A percentile compares a stretch with the other conserved stretches of the same genome.
These are phyloP conservation scores for Penicillium lividum DNA, from an alignment of 495 filamentous ascomycete genomes.

Conservation along the genomic window DNA sequence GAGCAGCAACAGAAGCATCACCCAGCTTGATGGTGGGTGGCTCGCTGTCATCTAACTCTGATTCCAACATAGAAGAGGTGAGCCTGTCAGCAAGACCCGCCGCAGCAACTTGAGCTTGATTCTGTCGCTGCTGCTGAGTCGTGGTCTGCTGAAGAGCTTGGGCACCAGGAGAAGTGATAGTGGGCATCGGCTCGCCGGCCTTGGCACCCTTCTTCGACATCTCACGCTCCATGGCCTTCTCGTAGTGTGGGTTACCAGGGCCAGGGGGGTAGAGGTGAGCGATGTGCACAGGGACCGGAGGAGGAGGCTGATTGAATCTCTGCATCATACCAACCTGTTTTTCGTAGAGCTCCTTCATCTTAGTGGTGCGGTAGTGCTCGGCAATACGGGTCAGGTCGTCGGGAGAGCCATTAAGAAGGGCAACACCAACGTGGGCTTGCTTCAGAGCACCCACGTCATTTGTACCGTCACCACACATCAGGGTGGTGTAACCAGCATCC, in stretches of 20 bases:
- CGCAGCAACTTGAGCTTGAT: conserved; percentile 67
- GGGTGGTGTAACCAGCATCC: conserved; percentile 93
- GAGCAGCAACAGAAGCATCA: conserved; percentile 94
- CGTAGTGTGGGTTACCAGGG: conserved; percentile 89
- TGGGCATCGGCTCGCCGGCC: conserved; percentile 60
- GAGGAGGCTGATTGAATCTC: conserved; percentile 86
- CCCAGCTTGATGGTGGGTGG: conserved; percentile 96
- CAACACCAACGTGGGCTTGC: conserved; percentile 96
- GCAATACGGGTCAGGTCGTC: conserved; percentile 88
- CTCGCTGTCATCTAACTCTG: conserved; percentile 83
- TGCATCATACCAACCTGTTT: conserved; percentile 90
- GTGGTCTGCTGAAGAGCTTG: conserved; percentile 64
- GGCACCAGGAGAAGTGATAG: conserved; percentile 68
- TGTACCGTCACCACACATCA: conserved; percentile 98
- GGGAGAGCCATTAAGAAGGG: conserved; percentile 90
- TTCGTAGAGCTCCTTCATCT: conserved; percentile 98
- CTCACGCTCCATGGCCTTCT: conserved; percentile 87
- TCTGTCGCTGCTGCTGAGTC: conserved; percentile 60
- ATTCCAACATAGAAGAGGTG: conserved; percentile 84
- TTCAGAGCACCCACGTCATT: conserved; percentile 98
- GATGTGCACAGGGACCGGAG: conserved; percentile 85
- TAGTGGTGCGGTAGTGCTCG: conserved; percentile 88
- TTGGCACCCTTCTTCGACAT: conserved; percentile 66
- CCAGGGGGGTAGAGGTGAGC: conserved; percentile 95
- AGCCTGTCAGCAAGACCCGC: conserved; percentile 84